These are phyloP conservation scores for Stromatinia cepivora DNA, from an alignment of 2,329 filamentous ascomycete species.

Conservation along the genomic window DNA sequence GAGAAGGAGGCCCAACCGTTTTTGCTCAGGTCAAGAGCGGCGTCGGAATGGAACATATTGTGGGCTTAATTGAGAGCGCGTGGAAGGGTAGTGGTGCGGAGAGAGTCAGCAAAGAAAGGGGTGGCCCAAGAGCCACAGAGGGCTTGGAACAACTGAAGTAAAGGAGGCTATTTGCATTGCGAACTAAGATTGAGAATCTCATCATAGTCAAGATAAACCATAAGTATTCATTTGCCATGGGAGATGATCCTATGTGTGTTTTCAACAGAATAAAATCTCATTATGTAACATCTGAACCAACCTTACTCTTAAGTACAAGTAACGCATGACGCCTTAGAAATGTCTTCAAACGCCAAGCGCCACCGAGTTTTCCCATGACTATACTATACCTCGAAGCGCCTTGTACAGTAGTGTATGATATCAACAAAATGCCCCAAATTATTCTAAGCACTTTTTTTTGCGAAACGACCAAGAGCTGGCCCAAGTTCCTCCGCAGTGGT, in stretches of 20 bases:
- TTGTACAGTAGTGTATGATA: constrained; percentile 5
- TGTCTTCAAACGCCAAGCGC: constrained; percentile 20
- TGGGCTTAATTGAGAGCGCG: constrained; percentile 83
- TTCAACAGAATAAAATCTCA: constrained; percentile 2
- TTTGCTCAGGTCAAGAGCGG: constrained; percentile 97
- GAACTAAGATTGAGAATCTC: neutral
- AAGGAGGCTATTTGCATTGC: neutral
- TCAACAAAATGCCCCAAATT: constrained; percentile 1
- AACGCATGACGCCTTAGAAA: neutral
- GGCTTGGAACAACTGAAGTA: constrained; percentile 51
- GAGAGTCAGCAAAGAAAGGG: constrained; percentile 53
- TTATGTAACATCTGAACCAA: neutral
- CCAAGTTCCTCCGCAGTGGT: constrained; percentile 74
- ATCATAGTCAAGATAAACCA: neutral
- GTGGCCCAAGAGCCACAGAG: constrained; percentile 58
- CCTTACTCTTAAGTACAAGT: neutral
- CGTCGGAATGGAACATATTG: constrained; percentile 80
- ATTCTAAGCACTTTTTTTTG: constrained; percentile 56
- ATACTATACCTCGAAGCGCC: constrained; percentile 13
- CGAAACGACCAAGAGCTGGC: constrained; percentile 83
- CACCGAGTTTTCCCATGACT: constrained; percentile 2
- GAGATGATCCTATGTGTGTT: neutral
- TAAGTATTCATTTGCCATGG: neutral
- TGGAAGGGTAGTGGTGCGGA: constrained; percentile 89
- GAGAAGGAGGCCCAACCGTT: constrained; percentile 91